Percentiles rank a stretch among this genome's conserved stretches.
These are phyloP conservation scores for Schoenoplectus triqueter DNA, from an alignment of 202 grass and related monocot genomes.

Conservation along the genomic window DNA sequence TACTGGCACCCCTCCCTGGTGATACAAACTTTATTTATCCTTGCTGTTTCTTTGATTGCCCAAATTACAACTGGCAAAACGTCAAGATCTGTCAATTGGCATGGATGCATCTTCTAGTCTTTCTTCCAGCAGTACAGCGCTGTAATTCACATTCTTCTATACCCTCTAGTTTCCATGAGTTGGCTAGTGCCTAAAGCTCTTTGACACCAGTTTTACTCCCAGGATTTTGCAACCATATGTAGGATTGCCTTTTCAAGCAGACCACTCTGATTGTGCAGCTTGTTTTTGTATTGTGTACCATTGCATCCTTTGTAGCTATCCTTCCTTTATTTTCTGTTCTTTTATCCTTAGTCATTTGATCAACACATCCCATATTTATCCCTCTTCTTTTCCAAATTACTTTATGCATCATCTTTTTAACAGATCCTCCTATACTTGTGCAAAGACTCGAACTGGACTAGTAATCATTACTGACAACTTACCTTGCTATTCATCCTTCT, in stretches of 20 bases:
- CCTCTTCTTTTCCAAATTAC: not conserved
- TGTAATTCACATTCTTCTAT: not conserved
- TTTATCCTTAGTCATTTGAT: not conserved
- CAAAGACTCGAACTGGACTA: not conserved
- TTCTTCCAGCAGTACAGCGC: not conserved
- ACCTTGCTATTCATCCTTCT: not conserved
- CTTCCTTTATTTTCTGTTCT: not conserved
- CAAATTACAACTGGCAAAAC: not conserved
- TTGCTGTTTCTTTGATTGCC: not conserved
- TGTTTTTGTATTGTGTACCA: not conserved
- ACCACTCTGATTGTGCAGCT: not conserved
- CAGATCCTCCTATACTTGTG: not conserved
- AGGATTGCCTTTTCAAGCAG: not conserved
- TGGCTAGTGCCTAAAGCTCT: conserved; percentile 1
- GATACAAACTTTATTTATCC: conserved; percentile 6
- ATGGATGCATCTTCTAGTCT: not conserved
- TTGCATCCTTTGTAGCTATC: not conserved
- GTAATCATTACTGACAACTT: not conserved
- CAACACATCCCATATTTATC: not conserved
- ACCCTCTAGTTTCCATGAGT: not conserved
- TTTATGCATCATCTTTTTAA: not conserved
- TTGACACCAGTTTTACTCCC: not conserved
- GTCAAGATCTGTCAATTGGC: not conserved
- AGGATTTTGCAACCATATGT: not conserved
- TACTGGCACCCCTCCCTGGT: not conserved